A percentile compares a stretch with the other conserved stretches of the same genome.
Evolutionary conservation across 148 eudicot genomes (phyloP).

Genomic region (Rhododendron kiyosumense): DNA sequence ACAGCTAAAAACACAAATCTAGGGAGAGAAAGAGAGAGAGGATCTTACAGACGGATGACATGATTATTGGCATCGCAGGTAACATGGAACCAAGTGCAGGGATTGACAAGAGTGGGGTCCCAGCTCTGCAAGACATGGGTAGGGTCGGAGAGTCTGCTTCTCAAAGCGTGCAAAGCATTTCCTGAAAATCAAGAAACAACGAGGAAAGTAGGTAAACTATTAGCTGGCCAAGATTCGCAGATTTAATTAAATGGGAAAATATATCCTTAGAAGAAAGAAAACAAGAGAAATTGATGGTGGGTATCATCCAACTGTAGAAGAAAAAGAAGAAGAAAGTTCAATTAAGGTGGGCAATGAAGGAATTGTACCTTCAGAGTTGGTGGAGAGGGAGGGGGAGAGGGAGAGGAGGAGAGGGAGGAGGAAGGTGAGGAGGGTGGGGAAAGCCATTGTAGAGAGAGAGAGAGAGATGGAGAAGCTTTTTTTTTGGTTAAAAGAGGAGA

Average conservation of each 20-base stretch:
- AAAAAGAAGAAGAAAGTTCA: background rate
- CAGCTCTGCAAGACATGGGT: constrained; percentile 42
- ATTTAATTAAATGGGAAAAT: background rate
- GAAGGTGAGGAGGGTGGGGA: constrained; percentile 15
- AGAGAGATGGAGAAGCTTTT: constrained; percentile 3
- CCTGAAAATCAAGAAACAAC: constrained; percentile 23
- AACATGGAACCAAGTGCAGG: constrained; percentile 54
- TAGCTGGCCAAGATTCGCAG: background rate
- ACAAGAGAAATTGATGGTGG: background rate
- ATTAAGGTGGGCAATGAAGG: background rate
- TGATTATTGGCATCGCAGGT: constrained; percentile 33
- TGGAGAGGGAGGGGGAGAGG: constrained; percentile 22
- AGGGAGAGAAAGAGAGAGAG: background rate
- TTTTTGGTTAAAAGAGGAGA: background rate
- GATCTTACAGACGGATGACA: constrained; percentile 41
- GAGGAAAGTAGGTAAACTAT: background rate
- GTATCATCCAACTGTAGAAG: background rate
- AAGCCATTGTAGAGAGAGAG: constrained; percentile 15
- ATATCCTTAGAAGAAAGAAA: constrained; percentile 1
- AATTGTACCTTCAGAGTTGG: constrained; percentile 46
- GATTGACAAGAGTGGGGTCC: constrained; percentile 52
- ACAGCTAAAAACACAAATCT: background rate
- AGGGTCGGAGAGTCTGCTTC: constrained; percentile 40
- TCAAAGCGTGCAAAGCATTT: constrained; percentile 43
- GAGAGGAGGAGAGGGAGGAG: constrained; percentile 26